Conservation (phyloP, 768 basidiomycete genomes). For the Leccinum barrowsii region DNA sequence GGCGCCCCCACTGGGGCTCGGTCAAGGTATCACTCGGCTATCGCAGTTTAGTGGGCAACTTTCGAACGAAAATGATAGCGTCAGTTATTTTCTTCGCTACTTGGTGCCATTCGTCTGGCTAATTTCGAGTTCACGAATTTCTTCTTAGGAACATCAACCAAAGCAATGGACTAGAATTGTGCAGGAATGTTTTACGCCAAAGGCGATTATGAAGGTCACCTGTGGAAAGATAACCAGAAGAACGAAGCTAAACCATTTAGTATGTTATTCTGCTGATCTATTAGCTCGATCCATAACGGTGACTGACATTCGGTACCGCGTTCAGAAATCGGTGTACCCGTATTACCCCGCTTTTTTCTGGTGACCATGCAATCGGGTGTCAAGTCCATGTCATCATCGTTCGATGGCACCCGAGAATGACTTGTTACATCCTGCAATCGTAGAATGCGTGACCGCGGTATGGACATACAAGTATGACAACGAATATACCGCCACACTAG, state of each 20-base stretch:
- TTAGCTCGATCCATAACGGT: neutral
- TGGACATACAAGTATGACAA: slow-evolving; percentile 83
- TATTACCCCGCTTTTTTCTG: no score
- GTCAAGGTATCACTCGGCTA: slow-evolving; percentile 62
- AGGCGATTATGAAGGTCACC: slow-evolving; percentile 69
- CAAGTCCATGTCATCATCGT: no score
- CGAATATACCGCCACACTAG: slow-evolving; percentile 74
- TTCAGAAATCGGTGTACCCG: no score
- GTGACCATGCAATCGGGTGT: no score
- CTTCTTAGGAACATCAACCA: slow-evolving; percentile 53
- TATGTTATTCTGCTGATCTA: slow-evolving; percentile 33
- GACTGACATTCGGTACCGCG: neutral
- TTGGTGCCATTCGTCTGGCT: neutral
- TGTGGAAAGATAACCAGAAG: slow-evolving; percentile 81
- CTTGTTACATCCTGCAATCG: slow-evolving; percentile 41
- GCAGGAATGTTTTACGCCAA: slow-evolving; percentile 65
- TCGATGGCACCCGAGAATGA: slow-evolving; percentile 25
- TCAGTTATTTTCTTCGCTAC: slow-evolving; percentile 15
- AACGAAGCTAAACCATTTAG: slow-evolving; percentile 83
- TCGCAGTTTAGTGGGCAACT: slow-evolving; percentile 69
- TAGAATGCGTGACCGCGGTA: slow-evolving; percentile 69
- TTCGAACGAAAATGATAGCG: slow-evolving; percentile 50
- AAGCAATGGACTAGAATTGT: slow-evolving; percentile 66
- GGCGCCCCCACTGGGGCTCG: slow-evolving; percentile 42
- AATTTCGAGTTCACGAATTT: slow-evolving; percentile 1